phyloP scores from a whole-genome alignment of 495 filamentous ascomycete species.

The Hypoxylon fragiforme region DNA sequence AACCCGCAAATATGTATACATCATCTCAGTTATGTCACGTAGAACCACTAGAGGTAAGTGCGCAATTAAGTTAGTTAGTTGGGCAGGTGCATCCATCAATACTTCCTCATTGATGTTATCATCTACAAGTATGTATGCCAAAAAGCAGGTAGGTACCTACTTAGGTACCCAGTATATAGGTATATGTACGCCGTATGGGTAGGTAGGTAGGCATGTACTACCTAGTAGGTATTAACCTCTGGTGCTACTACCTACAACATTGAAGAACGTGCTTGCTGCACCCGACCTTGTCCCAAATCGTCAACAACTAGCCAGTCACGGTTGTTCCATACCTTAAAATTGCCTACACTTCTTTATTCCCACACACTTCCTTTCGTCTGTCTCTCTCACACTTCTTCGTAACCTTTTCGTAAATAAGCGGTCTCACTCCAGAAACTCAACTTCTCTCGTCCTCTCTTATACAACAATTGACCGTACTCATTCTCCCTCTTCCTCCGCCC shows the following conservation, averaged over 20 bases:
- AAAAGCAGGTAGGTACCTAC: not conserved
- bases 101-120: no score
- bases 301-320: conserved; percentile 10
- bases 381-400: conserved; percentile 25
- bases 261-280: conserved; percentile 27
- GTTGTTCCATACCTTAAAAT: conserved; percentile 3
- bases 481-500: not conserved
- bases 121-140: not conserved
- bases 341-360: conserved; percentile 33
- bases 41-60: no score
- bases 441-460: not conserved
- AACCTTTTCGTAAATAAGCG: conserved; percentile 25
- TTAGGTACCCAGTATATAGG: not conserved
- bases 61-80: no score
- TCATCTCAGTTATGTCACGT: no score
- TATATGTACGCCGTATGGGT: not conserved
- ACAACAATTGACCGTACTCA: not conserved
- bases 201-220: conserved; percentile 4
- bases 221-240: conserved; percentile 9
- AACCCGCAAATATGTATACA: no score
- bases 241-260: conserved; percentile 15
- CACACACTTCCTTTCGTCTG: conserved; percentile 31
- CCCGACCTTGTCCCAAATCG: conserved; percentile 29
- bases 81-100: no score
- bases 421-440: conserved; percentile 14